These are phyloP conservation scores for Coleophoma crateriformis DNA, from an alignment of 2,329 filamentous ascomycete genomes.

Conservation along the genomic window DNA sequence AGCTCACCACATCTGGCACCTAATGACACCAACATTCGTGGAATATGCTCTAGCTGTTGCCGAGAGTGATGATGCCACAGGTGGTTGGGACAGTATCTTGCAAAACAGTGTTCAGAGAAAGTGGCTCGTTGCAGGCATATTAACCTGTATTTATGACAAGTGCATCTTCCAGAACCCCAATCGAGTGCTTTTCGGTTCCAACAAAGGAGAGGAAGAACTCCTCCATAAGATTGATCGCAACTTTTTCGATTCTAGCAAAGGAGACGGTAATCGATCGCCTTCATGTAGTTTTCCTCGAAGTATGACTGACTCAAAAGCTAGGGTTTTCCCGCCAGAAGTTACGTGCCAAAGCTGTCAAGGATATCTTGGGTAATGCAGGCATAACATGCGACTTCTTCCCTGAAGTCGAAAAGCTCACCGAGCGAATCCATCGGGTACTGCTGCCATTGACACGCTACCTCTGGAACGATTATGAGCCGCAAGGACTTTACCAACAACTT, in stretches of 20 bases:
- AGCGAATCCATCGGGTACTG: conserved; percentile 37
- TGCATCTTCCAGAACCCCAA: conserved; percentile 14
- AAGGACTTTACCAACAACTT: conserved; percentile 14
- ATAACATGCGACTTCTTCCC: conserved; percentile 28
- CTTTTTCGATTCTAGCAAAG: conserved; percentile 4
- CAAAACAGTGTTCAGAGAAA: conserved; percentile 12
- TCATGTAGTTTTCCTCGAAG: background rate
- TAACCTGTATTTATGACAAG: conserved; percentile 14
- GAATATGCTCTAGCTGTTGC: conserved; percentile 14
- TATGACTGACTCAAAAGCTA: conserved; percentile 6
- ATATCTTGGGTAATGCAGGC: conserved; percentile 9
- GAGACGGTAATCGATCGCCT: conserved; percentile 13
- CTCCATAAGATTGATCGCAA: conserved; percentile 16
- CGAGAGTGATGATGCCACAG: conserved; percentile 12
- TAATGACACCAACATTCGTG: conserved; percentile 13
- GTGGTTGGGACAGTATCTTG: conserved; percentile 20
- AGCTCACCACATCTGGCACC: background rate
- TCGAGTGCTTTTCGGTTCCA: conserved; percentile 17
- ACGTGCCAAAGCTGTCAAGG: conserved; percentile 12
- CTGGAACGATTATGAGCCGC: conserved; percentile 1
- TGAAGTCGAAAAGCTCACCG: conserved; percentile 43
- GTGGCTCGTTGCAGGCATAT: conserved; percentile 17
- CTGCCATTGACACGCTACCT: conserved; percentile 16
- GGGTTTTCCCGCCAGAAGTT: conserved; percentile 16
- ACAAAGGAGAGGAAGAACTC: conserved; percentile 12